Evolutionary conservation across 768 basidiomycete genomes (phyloP).

Genomic region (Tremella fuciformis): DNA sequence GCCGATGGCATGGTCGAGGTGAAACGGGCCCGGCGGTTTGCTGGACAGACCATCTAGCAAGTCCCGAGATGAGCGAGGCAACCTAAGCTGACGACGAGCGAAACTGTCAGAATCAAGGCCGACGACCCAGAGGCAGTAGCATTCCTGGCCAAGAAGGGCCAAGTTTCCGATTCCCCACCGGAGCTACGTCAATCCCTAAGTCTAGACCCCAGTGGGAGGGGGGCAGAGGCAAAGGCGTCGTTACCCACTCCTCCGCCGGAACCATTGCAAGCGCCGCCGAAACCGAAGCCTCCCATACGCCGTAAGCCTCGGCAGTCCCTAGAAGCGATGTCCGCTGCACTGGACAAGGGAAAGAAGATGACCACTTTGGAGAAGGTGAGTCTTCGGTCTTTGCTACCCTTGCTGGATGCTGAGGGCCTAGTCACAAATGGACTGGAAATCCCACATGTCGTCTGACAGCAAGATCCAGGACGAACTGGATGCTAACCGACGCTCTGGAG

Average conservation of each 20-base stretch:
- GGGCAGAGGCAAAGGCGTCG: background rate
- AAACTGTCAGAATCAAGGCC: conserved; percentile 33
- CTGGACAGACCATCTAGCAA: conserved; percentile 45
- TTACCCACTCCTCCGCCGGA: background rate
- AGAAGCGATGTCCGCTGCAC: conserved; percentile 43
- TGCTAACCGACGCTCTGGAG: conserved; percentile 37
- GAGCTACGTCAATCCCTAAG: background rate
- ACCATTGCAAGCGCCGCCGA: background rate
- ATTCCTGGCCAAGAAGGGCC: conserved; percentile 12
- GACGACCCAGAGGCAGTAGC: conserved; percentile 42
- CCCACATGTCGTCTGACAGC: conserved; percentile 24
- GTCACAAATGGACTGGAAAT: conserved; percentile 48
- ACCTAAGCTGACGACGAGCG: conserved; percentile 24
- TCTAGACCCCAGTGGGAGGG: background rate
- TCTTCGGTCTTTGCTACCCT: background rate
- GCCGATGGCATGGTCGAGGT: conserved; percentile 31
- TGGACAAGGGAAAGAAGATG: conserved; percentile 49
- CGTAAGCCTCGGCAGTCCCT: conserved; percentile 45
- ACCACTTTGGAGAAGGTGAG: conserved; percentile 49
- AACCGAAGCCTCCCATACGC: conserved; percentile 9
- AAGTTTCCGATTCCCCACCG: background rate
- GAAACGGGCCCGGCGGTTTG: conserved; percentile 39
- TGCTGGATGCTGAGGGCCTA: conserved; percentile 7
- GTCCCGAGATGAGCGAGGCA: conserved; percentile 5
- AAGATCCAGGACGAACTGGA: conserved; percentile 33